Percentiles rank a stretch among this genome's conserved stretches.
Evolutionary conservation across 148 eudicot species (phyloP).

Genomic region (Suaeda aralocaspica): DNA sequence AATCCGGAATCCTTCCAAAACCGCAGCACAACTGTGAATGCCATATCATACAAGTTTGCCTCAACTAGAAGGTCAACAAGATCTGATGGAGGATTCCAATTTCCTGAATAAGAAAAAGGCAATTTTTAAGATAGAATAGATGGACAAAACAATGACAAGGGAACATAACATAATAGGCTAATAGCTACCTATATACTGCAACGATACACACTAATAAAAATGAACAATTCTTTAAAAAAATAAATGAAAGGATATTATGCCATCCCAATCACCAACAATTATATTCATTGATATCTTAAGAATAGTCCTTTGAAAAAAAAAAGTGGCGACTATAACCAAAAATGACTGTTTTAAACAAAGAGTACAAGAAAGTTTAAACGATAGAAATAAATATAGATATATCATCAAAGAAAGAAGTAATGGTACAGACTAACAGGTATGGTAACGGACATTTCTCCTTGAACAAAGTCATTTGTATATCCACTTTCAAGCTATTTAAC

Average conservation of each 20-base stretch:
- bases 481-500: not conserved
- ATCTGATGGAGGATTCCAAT: constrained; percentile 46
- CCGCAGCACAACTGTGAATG: constrained; percentile 72
- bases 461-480: too few species aligned
- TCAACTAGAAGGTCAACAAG: constrained; percentile 75
- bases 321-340: not conserved
- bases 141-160: too few species aligned
- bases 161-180: not conserved
- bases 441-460: too few species aligned
- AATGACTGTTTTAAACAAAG: not conserved
- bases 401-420: not conserved
- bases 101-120: constrained; percentile 41
- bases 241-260: not conserved
- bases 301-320: not conserved
- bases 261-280: not conserved
- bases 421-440: too few species aligned
- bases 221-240: not conserved
- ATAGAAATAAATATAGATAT: not conserved
- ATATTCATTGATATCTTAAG: not conserved
- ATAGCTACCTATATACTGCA: not conserved
- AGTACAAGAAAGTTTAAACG: not conserved
- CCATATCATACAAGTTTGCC: constrained; percentile 76
- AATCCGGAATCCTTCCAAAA: constrained; percentile 86
- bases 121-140: not conserved
- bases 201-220: not conserved